Evolutionary conservation across 2,329 filamentous ascomycete species (phyloP).

Genomic region (Spiromastix sp.): DNA sequence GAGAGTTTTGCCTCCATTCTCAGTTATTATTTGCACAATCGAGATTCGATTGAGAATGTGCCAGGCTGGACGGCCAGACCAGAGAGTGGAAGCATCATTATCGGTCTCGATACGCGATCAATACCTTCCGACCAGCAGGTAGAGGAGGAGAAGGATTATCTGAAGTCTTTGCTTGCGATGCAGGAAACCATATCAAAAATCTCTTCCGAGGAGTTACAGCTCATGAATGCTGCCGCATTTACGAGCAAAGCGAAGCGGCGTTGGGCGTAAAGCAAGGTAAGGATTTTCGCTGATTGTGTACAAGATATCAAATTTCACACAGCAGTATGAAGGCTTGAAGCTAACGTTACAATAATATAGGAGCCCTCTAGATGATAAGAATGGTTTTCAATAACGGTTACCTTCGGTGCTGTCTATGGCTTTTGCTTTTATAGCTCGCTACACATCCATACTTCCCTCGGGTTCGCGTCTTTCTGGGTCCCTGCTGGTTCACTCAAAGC

Average conservation of each 20-base stretch:
- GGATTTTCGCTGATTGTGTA: too few relatives aligned
- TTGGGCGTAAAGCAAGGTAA: too few relatives aligned
- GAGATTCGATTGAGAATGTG: not conserved
- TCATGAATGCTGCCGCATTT: not conserved
- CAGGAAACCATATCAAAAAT: not conserved
- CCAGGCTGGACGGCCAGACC: conserved; percentile 1
- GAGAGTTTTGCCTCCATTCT: conserved; percentile 4
- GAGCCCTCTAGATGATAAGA: too few relatives aligned
- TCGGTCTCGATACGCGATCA: not conserved
- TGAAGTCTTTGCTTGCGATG: not conserved
- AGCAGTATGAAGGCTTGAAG: too few relatives aligned
- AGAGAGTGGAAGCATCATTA: conserved; percentile 4
- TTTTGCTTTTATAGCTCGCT: too few relatives aligned
- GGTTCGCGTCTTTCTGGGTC: too few relatives aligned
- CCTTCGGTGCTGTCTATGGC: too few relatives aligned
- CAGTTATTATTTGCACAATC: conserved; percentile 3
- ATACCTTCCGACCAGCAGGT: not conserved
- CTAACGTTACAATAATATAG: too few relatives aligned
- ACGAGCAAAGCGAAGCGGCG: not conserved
- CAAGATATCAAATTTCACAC: too few relatives aligned
- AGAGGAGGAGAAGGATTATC: not conserved
- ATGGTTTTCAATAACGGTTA: too few relatives aligned
- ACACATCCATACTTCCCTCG: too few relatives aligned
- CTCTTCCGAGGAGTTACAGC: not conserved
- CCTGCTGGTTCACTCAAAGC: too few relatives aligned